Evolutionary conservation across 2,329 filamentous ascomycete genomes (phyloP), one percentile per base, ranked within the genome.

Genomic region (Paraphoma sp.): DNA sequence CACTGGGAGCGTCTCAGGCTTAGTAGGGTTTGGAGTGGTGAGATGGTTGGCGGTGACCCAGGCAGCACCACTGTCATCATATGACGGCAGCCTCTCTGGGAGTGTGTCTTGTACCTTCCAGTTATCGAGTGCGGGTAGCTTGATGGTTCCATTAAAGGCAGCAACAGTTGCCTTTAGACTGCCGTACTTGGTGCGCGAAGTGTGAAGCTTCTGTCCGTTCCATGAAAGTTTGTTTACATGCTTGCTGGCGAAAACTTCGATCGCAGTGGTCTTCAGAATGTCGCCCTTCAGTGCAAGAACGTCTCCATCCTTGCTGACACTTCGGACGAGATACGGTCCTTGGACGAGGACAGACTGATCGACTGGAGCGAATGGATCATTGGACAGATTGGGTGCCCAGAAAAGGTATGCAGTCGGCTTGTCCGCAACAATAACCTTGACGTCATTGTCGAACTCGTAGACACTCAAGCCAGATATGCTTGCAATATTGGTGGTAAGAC

Each of bases 101-200:
- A 86, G 74, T 47, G 77, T 75, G 60, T 85, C 81, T 2, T 76
- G 60, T 9, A 78, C 79, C 63, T 80, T 82, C 83, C 83, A 86
- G 0, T 72, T 63, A 0, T 68, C 71, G 0, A 85, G 67, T 0
- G 73, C 46, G 0, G 82, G 82, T 0, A 85, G 71, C 10, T 62
- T 44, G 17, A 73, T 67, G 5, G 59, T 69, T 6, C 59, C 51
- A 16, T 67, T 67, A 31, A 69, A 60, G 6, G 64, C 63, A 31
- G 63, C 41, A 30, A 78, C 59, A 3, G 59, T 60, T 5, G 73
- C 77, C 42, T 67, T 73, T 23, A 79, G 54, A 54, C 71, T 77
- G 45, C 76, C 75, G 54, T 79, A 78, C 2, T 66, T 47, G 0
- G 77, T 78, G 38, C 60, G 67, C 1, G 63, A 63, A 3, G 72